A percentile compares a stretch with the other conserved stretches of the same genome.
Evolutionary conservation across 108 stramenopile species (phyloP).

Genomic region (Phaeodactylum tricornutum): DNA sequence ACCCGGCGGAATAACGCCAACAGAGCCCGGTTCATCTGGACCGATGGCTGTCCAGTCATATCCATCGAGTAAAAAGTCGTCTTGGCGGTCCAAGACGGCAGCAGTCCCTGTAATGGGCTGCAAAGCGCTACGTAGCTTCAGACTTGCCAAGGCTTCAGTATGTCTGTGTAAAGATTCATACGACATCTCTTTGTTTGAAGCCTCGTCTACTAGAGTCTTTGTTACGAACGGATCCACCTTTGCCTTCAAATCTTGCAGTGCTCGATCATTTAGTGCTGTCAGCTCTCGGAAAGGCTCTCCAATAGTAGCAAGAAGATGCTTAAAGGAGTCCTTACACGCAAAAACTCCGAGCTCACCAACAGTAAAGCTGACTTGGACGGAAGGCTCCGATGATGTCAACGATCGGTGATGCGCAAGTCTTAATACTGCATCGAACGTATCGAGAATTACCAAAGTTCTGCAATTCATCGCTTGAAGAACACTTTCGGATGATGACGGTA

Average conservation of each 20-base stretch:
- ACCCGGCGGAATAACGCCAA: conserved; percentile 44
- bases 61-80: conserved; percentile 37
- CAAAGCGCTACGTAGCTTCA: too few relatives aligned
- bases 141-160: too few relatives aligned
- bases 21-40: conserved; percentile 26
- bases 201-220: too few relatives aligned
- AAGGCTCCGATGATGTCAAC: conserved; percentile 24
- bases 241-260: conserved; percentile 1
- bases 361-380: conserved; percentile 22
- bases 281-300: conserved; percentile 34
- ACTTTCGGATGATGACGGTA: conserved; percentile 34
- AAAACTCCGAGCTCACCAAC: conserved; percentile 40
- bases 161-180: too few relatives aligned
- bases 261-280: background rate
- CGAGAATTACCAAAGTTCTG: conserved; percentile 44
- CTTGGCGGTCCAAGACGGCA: background rate
- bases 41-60: conserved; percentile 75
- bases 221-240: too few relatives aligned
- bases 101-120: conserved; percentile 1
- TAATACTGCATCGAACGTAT: conserved; percentile 45
- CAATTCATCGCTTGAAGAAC: conserved; percentile 44
- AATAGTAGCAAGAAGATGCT: conserved; percentile 46
- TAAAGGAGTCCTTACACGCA: conserved; percentile 73
- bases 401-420: too few relatives aligned
- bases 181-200: too few relatives aligned